Conservation (phyloP, 805 yeast genomes). For the Wickerhamia fluorescens region DNA sequence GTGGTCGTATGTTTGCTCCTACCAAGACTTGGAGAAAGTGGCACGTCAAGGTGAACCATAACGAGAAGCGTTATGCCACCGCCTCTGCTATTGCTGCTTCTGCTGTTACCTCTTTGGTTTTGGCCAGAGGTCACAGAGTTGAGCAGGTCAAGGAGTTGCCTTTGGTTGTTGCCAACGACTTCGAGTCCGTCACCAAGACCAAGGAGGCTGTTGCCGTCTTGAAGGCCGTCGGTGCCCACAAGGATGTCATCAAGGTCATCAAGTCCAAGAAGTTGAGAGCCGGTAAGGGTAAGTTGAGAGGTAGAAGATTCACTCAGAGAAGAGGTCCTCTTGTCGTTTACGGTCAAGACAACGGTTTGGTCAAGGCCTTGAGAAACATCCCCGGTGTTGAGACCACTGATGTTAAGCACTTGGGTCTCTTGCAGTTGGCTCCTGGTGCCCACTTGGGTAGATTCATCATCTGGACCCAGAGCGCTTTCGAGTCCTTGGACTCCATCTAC, state of each 20-base stretch:
- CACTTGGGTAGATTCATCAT: constrained; percentile 99
- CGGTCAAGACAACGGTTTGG: constrained; percentile 95
- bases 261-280: constrained; percentile 99
- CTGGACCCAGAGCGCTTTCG: constrained; percentile 99
- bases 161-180: constrained; percentile 88
- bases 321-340: constrained; percentile 99
- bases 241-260: constrained; percentile 96
- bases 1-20: constrained; percentile 99
- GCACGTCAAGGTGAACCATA: constrained; percentile 99
- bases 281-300: constrained; percentile 99
- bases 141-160: constrained; percentile 98
- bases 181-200: constrained; percentile 92
- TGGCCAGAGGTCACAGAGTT: constrained; percentile 99
- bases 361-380: constrained; percentile 98
- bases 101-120: constrained; percentile 94
- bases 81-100: constrained; percentile 99
- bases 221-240: constrained; percentile 98
- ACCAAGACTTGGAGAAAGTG: constrained; percentile 99
- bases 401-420: constrained; percentile 87
- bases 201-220: constrained; percentile 97
- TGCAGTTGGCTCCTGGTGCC: constrained; percentile 99
- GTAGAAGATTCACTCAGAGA: constrained; percentile 99
- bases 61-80: constrained; percentile 99
- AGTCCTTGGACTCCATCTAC: constrained; percentile 94
- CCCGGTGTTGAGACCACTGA: constrained; percentile 99